Evolutionary conservation across 2,329 filamentous ascomycete genomes (phyloP).

Genomic region (Mariannaea sp.): DNA sequence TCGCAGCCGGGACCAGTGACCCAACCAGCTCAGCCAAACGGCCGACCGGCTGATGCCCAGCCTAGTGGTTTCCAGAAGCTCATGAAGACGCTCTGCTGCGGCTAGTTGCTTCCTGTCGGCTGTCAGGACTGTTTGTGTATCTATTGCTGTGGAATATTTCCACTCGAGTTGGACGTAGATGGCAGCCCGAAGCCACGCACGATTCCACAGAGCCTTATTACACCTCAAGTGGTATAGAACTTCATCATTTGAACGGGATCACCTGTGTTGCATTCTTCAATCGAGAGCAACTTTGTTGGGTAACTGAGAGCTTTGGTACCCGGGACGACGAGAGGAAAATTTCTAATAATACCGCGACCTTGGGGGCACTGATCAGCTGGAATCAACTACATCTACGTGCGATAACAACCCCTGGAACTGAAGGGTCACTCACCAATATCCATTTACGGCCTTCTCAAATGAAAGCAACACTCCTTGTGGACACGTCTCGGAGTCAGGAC

Average conservation of each 20-base stretch:
- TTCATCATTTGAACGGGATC: constrained; percentile 2
- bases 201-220: constrained; percentile 1
- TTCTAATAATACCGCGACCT: constrained; percentile 5
- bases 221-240: background rate
- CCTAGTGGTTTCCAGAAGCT: constrained; percentile 88
- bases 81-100: constrained; percentile 91
- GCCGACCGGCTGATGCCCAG: constrained; percentile 69
- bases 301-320: constrained; percentile 13
- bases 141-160: constrained; percentile 37
- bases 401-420: constrained; percentile 33
- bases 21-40: constrained; percentile 57
- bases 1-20: constrained; percentile 65
- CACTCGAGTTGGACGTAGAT: constrained; percentile 28
- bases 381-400: constrained; percentile 26
- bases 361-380: constrained; percentile 19
- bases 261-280: constrained; percentile 6
- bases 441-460: constrained; percentile 27
- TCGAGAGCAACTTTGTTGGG: constrained; percentile 10
- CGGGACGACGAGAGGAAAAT: constrained; percentile 7
- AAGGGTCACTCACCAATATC: constrained; percentile 27
- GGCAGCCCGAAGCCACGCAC: constrained; percentile 11
- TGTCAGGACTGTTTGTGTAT: constrained; percentile 39
- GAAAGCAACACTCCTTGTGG: constrained; percentile 26
- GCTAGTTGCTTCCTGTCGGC: constrained; percentile 52
- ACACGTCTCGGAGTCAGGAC: constrained; percentile 32